phyloP scores from a whole-genome alignment of 2,329 filamentous ascomycete genomes.

The Truncatella angustata region DNA sequence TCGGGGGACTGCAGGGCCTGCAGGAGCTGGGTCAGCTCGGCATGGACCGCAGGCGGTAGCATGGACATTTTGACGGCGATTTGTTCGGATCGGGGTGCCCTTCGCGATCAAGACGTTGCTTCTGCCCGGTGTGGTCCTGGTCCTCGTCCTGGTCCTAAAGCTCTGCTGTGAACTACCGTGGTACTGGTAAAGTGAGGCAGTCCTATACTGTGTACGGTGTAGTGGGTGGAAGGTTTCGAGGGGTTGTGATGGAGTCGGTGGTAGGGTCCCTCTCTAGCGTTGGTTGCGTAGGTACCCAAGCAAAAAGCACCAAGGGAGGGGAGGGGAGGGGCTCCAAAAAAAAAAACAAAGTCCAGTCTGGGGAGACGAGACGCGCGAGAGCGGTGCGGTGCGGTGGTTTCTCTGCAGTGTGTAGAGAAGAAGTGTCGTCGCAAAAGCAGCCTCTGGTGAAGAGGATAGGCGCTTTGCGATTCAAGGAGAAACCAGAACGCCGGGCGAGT shows the following conservation, averaged over 20 bases:
- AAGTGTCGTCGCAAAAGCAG: no score
- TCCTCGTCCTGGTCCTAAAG: no score
- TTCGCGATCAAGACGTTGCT: conserved; percentile 6
- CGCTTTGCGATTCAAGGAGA: background rate
- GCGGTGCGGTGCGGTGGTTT: background rate
- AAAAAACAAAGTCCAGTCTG: background rate
- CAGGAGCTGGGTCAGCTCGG: conserved; percentile 81
- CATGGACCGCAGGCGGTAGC: conserved; percentile 78
- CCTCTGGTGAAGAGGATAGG: background rate
- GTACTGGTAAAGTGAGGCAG: no score
- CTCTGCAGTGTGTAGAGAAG: no score
- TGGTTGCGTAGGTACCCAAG: background rate
- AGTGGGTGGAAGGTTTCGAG: no score
- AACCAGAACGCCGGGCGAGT: background rate
- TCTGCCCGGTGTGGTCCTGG: no score
- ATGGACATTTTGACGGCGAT: conserved; percentile 66
- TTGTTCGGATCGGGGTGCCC: background rate
- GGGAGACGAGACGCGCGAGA: background rate
- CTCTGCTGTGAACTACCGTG: no score
- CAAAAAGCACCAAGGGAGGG: no score
- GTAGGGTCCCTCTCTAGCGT: background rate
- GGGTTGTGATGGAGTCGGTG: background rate
- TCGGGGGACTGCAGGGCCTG: conserved; percentile 86
- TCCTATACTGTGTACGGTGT: no score
- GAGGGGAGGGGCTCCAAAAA: background rate